Evolutionary conservation across 2,329 filamentous ascomycete species (phyloP).

Genomic region (Colletotrichum euphorbiae): DNA sequence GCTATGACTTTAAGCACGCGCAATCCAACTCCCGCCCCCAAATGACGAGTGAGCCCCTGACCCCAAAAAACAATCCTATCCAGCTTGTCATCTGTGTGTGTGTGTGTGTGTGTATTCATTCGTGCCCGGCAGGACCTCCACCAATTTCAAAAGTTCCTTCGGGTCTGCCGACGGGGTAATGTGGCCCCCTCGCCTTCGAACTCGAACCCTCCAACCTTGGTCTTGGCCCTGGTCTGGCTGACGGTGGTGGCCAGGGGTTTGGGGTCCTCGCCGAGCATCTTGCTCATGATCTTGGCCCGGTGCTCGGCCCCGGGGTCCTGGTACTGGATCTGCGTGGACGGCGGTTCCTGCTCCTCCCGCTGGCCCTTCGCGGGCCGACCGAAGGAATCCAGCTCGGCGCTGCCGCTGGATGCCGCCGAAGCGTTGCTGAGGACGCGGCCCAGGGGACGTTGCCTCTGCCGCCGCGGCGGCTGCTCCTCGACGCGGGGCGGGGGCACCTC

Average conservation of each 20-base stretch:
- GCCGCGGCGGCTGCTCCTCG: conserved; percentile 39
- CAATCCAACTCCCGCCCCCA: background rate
- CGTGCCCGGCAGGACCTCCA: too few species aligned
- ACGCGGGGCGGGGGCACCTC: conserved; percentile 36
- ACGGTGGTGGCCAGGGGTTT: background rate
- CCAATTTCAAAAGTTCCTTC: conserved; percentile 10
- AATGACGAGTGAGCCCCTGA: too few species aligned
- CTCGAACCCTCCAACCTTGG: conserved; percentile 34
- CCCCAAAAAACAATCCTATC: background rate
- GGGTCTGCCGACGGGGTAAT: conserved; percentile 18
- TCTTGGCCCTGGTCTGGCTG: conserved; percentile 6
- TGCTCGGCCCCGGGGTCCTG: conserved; percentile 61
- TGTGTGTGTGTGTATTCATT: too few species aligned
- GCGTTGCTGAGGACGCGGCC: conserved; percentile 70
- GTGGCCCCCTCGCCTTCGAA: conserved; percentile 16
- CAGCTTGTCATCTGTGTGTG: background rate
- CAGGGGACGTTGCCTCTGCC: conserved; percentile 61
- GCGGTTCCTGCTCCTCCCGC: conserved; percentile 46
- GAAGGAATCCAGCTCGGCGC: conserved; percentile 50
- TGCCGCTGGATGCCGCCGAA: conserved; percentile 62
- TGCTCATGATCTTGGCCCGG: conserved; percentile 58
- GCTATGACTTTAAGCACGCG: background rate
- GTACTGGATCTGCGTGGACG: conserved; percentile 66
- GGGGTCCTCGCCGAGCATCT: conserved; percentile 49
- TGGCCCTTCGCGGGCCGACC: conserved; percentile 23